Percentiles rank a stretch among this genome's conserved stretches.
Evolutionary conservation across 805 yeast genomes (phyloP).

Genomic region (Candida corydali): DNA sequence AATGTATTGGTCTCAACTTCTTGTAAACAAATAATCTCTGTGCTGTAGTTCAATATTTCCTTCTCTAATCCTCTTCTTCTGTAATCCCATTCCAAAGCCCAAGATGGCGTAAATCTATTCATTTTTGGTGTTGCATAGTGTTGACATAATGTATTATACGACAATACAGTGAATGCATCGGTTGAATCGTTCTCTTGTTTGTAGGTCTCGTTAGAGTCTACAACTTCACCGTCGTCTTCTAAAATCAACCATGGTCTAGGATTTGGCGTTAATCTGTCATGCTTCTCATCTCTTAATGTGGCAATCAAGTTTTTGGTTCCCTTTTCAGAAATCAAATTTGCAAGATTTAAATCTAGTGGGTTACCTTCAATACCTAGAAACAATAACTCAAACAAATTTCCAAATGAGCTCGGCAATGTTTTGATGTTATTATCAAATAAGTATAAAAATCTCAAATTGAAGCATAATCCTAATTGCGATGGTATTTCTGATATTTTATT

Average conservation of each 20-base stretch:
- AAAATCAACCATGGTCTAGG: conserved; percentile 83
- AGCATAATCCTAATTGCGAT: conserved; percentile 76
- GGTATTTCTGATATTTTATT: conserved; percentile 75
- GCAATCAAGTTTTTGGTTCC: conserved; percentile 83
- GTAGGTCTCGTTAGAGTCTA: conserved; percentile 27
- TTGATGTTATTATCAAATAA: conserved; percentile 81
- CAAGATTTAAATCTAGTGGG: conserved; percentile 62
- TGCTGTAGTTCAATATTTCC: conserved; percentile 59
- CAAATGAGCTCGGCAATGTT: conserved; percentile 78
- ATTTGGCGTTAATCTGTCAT: conserved; percentile 58
- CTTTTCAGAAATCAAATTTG: conserved; percentile 66
- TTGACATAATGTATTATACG: conserved; percentile 91
- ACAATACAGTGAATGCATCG: conserved; percentile 66
- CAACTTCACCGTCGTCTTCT: conserved; percentile 69
- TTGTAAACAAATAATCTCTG: conserved; percentile 87
- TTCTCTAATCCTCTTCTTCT: conserved; percentile 73
- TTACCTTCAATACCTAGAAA: conserved; percentile 94
- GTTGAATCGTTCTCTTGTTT: conserved; percentile 24
- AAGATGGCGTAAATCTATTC: conserved; percentile 92
- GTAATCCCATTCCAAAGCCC: conserved; percentile 95
- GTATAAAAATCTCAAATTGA: conserved; percentile 73
- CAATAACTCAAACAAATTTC: conserved; percentile 76
- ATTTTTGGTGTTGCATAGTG: conserved; percentile 89
- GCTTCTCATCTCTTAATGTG: conserved; percentile 78
- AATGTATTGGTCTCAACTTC: conserved; percentile 88